Conservation (phyloP, 352 stramenopile species). For the Pythium insidiosum region DNA sequence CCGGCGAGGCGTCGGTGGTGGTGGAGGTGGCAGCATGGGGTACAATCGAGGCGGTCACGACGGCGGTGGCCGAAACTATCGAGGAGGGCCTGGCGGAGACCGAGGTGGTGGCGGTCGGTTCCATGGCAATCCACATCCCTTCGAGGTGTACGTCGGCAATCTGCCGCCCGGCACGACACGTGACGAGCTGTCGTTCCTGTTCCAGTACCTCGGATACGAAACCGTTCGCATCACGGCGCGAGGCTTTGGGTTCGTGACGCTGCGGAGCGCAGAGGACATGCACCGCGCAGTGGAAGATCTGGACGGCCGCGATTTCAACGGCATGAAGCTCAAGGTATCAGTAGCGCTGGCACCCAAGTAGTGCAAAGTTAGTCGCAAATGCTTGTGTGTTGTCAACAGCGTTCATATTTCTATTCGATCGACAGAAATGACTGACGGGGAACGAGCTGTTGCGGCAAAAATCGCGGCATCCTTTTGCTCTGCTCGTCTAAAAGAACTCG, state of each 20-base stretch:
- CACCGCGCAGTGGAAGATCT: conserved; percentile 73
- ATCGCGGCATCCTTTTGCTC: too few species aligned
- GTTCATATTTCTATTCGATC: too few species aligned
- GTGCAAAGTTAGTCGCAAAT: not conserved
- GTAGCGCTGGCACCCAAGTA: conserved; percentile 15
- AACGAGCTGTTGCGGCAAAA: too few species aligned
- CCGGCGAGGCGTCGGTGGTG: conserved; percentile 20
- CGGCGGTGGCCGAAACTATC: conserved; percentile 29
- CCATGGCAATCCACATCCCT: conserved; percentile 47
- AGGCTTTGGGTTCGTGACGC: conserved; percentile 77
- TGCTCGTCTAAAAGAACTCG: too few species aligned
- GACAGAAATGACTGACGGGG: too few species aligned
- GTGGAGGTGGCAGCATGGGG: conserved; percentile 12
- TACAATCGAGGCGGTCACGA: conserved; percentile 27
- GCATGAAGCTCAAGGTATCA: conserved; percentile 46
- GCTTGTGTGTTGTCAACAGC: too few species aligned
- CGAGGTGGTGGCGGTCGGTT: conserved; percentile 29
- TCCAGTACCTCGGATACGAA: conserved; percentile 75
- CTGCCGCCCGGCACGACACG: conserved; percentile 72
- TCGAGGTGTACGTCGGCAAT: conserved; percentile 80
- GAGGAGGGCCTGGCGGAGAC: conserved; percentile 19
- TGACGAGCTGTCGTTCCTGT: conserved; percentile 72
- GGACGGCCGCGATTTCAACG: conserved; percentile 72
- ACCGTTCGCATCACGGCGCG: conserved; percentile 79
- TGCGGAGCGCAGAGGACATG: conserved; percentile 71